Base-by-base conservation (phyloP, 2,329 filamentous ascomycete genomes). In the Sclerotinia minor region DNA sequence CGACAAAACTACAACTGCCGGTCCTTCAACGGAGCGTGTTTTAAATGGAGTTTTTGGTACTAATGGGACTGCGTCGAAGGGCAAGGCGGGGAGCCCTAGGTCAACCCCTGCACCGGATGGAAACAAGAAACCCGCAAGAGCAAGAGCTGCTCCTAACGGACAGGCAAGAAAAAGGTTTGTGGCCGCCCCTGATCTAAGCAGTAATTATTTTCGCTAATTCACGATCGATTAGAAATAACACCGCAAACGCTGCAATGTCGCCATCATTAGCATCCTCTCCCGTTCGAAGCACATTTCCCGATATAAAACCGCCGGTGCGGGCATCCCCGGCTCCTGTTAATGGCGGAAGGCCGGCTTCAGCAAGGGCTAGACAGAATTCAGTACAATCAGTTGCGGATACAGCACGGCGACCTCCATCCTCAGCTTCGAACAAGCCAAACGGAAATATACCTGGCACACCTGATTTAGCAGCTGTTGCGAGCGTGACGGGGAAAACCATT, bases 191-290 rank as follows among this genome's bases (percentile, higher is more conserved):
- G n/a, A 52, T 65, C 8, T 21, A 13, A 19, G 8, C 24, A 50
- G 35, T 32, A 4, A 32, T 8, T 41, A 53, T 60, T 59, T 58
- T 49, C 71, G 52, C 71, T 75, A 58, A 75, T 64, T 54, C 13
- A 50, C n/a, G 50, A 21, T 21, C 35, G 49, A 67, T 58, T 74
- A 80, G 81, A 75, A 82, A 80, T 74, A 79, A 82, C 72, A 80
- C 83, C 70, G 79, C 78, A 72, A 82, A 77, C 73, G 78, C 81
- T 70, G 84, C 83, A 68, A 85, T 88, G 74, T 91, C 92, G 1
- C 88, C 91, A 24, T 89, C 88, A 3, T 82, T 89, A 71, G 85
- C 87, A n/a, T 89, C 92, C 1, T 94, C 93, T 1, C 92, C 92
- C 24, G 84, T 93, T 58, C 82, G 91, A 59, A 85, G 87, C 60